Evolutionary conservation across 352 stramenopile genomes (phyloP).

Genomic region (Phytophthora aleatoria): DNA sequence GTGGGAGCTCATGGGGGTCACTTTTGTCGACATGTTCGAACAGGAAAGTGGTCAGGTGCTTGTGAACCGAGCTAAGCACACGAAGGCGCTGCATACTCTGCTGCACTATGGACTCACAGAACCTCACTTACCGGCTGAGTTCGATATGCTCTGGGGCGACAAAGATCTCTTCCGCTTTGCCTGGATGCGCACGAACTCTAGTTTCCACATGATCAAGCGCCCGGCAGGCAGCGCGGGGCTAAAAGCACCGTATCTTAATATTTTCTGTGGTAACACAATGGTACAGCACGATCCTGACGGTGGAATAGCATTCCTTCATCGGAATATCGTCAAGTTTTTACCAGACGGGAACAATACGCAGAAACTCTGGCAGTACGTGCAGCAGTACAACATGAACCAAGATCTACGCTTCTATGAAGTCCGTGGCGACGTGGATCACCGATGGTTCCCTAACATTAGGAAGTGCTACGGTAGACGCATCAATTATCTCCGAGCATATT

Average conservation of each 20-base stretch:
- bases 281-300: constrained; percentile 61
- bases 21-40: constrained; percentile 73
- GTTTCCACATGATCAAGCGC: constrained; percentile 64
- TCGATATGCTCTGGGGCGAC: constrained; percentile 75
- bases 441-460: constrained; percentile 57
- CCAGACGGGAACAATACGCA: constrained; percentile 38
- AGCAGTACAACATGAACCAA: constrained; percentile 53
- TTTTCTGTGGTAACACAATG: constrained; percentile 78
- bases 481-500: constrained; percentile 54
- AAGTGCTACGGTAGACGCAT: constrained; percentile 65
- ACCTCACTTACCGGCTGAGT: constrained; percentile 44
- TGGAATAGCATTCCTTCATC: constrained; percentile 64
- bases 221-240: constrained; percentile 53
- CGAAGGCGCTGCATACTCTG: constrained; percentile 50
- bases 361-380: constrained; percentile 49
- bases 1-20: constrained; percentile 70
- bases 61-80: constrained; percentile 56
- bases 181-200: constrained; percentile 76
- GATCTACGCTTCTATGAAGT: constrained; percentile 55
- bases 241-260: constrained; percentile 40
- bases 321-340: constrained; percentile 66
- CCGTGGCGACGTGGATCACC: constrained; percentile 56
- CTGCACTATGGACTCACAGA: constrained; percentile 61
- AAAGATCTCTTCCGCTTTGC: constrained; percentile 85
- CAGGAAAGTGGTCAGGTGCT: constrained; percentile 82